phyloP scores from a whole-genome alignment of 345 rosid genomes.

The Syzygium aqueum region DNA sequence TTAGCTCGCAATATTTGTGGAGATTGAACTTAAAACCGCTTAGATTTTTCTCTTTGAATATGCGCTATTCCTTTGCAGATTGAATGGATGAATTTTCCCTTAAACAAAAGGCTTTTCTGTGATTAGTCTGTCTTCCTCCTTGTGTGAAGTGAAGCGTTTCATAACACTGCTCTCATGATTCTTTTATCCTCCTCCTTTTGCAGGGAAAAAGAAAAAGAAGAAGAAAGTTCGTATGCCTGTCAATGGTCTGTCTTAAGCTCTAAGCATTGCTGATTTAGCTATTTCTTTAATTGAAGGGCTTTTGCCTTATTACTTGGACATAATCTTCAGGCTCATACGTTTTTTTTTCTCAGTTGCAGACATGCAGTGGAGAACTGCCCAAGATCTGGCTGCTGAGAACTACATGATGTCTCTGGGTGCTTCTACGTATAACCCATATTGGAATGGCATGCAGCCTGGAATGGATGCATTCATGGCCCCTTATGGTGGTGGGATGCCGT shows the following conservation, averaged over 20 bases:
- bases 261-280: neutral
- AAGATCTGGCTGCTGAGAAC: conserved; percentile 51
- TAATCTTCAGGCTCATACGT: neutral
- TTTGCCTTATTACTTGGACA: neutral
- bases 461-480: conserved; percentile 55
- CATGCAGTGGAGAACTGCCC: conserved; percentile 64
- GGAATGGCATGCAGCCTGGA: conserved; percentile 74
- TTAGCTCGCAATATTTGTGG: neutral
- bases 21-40: neutral
- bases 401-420: conserved; percentile 86
- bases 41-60: neutral
- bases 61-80: neutral
- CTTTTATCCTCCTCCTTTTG: conserved; percentile 1
- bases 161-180: neutral
- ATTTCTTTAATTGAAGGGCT: neutral
- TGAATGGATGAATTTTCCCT: neutral
- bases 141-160: neutral
- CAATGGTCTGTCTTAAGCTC: conserved; percentile 26
- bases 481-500: conserved; percentile 45
- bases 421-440: conserved; percentile 57
- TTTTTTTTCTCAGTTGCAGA: conserved; percentile 22
- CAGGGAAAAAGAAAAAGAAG: conserved; percentile 82
- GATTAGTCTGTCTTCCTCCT: neutral
- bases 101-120: neutral
- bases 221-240: conserved; percentile 62